Evolutionary conservation across 1,139 yeast species (phyloP).

Genomic region (Wickerhamomyces sp.): DNA sequence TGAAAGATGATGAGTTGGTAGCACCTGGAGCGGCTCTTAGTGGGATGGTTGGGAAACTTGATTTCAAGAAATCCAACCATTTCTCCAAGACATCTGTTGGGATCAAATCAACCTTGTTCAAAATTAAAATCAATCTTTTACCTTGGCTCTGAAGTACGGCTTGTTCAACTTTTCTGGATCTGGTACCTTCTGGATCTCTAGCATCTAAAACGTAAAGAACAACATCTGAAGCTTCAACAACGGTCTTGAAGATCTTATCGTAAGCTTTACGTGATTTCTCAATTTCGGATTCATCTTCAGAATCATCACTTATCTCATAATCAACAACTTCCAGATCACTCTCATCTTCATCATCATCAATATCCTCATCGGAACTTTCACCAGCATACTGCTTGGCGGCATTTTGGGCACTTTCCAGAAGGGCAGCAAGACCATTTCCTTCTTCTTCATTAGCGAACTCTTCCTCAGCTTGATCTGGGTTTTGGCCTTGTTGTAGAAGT

Average conservation of each 20-base stretch:
- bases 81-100: constrained; percentile 78
- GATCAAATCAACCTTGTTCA: constrained; percentile 89
- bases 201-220: constrained; percentile 91
- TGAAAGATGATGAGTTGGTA: constrained; percentile 62
- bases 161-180: constrained; percentile 88
- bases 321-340: constrained; percentile 47
- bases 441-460: constrained; percentile 41
- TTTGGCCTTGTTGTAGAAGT: constrained; percentile 39
- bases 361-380: constrained; percentile 37
- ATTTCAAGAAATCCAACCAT: constrained; percentile 79
- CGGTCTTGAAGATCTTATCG: constrained; percentile 79
- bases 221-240: constrained; percentile 86
- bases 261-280: constrained; percentile 91
- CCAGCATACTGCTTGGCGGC: constrained; percentile 74
- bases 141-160: constrained; percentile 77
- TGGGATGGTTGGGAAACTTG: constrained; percentile 89
- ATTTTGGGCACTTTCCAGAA: constrained; percentile 81
- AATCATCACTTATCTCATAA: constrained; percentile 44
- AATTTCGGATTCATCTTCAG: constrained; percentile 41
- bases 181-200: constrained; percentile 93
- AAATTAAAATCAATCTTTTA: constrained; percentile 76
- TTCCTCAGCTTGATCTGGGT: constrained; percentile 36
- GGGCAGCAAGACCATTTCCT: constrained; percentile 66
- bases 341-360: constrained; percentile 28
- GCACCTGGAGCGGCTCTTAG: constrained; percentile 63